Evolutionary conservation across 129 eudicot species (phyloP).

Genomic region (Artemisia tridentata): DNA sequence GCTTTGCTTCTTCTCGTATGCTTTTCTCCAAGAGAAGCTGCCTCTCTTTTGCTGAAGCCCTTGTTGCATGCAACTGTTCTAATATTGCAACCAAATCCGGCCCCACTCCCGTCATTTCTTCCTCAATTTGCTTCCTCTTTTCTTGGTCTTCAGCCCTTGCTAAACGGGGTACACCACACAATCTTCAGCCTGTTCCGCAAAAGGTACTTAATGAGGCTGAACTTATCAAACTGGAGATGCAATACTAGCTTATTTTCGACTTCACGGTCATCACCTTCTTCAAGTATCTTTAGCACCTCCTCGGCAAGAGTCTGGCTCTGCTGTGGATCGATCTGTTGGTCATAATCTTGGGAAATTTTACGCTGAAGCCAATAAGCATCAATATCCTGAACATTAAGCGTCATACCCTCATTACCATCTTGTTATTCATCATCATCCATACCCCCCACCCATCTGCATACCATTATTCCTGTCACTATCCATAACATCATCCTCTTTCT

Average conservation of each 20-base stretch:
- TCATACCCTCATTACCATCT: conserved; percentile 82
- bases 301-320: conserved; percentile 94
- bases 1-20: conserved; percentile 88
- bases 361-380: conserved; percentile 99
- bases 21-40: conserved; percentile 89
- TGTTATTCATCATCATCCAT: conserved; percentile 80
- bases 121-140: conserved; percentile 76
- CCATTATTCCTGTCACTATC: conserved; percentile 58
- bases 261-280: conserved; percentile 87
- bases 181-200: conserved; percentile 78
- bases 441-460: conserved; percentile 97
- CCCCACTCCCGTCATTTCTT: conserved; percentile 67
- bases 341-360: conserved; percentile 89
- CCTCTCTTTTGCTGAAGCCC: conserved; percentile 96
- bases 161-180: conserved; percentile 95
- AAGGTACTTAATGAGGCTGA: conserved; percentile 69
- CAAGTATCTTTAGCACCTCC: conserved; percentile 81
- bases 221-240: conserved; percentile 82
- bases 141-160: conserved; percentile 96
- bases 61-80: conserved; percentile 90
- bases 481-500: conserved; percentile 72
- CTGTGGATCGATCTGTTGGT: conserved; percentile 91
- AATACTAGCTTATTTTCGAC: conserved; percentile 72
- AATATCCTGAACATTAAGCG: conserved; percentile 85
- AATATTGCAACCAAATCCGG: conserved; percentile 70